Evolutionary conservation across 192 early-diverging fungal species (phyloP), one percentile per base, ranked within the genome.

Genomic region (Entomortierella lignicola): DNA sequence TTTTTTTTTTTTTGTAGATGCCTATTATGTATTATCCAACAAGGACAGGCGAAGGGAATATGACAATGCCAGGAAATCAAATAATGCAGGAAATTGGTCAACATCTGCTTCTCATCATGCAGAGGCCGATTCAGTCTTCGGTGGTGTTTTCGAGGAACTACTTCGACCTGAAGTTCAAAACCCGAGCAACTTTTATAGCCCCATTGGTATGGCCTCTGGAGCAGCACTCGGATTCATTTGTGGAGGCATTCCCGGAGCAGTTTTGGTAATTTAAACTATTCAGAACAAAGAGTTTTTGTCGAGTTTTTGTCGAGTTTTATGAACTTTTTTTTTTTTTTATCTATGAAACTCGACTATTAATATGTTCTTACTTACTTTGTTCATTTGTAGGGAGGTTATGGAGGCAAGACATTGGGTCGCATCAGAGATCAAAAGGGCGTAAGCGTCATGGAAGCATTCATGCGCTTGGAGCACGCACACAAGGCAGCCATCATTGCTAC

Each of bases 111-210:
- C 52, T 11, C 82, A 80, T 11, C 82, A 80, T 29, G 80, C 90
- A 0, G 84, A 94, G 66, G 83, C 95, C 2, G 77, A 89, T 10
- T 31, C 68, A 27, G 80, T 95, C 47, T 96, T 96, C 82, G 91
- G 91, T 23, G 82, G 86, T 25, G 92, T 94, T 43, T 94, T 96
- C 82, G 92, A 94, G 60, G 94, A 95, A 55, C 77, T 96, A n/a
- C 72, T 96, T 60, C 83, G 88, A 21, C 89, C 93, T 0, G 88
- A 94, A 63, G 88, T 94, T 2, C 64, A 82, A 48, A 72, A 89
- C 64, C 88, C 90, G 15, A 39, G 47, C n/a, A 84, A 67, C 57
- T 92, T 89, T 71, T 90, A 89, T 85, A 73, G 87, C 27, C 89
- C 92, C 63, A 79, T 92, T 84, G 90, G 95, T 48, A 72, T 84